These are phyloP conservation scores for Hypoxylon sp. DNA, from an alignment of 2,329 filamentous ascomycete genomes.

Conservation along the genomic window DNA sequence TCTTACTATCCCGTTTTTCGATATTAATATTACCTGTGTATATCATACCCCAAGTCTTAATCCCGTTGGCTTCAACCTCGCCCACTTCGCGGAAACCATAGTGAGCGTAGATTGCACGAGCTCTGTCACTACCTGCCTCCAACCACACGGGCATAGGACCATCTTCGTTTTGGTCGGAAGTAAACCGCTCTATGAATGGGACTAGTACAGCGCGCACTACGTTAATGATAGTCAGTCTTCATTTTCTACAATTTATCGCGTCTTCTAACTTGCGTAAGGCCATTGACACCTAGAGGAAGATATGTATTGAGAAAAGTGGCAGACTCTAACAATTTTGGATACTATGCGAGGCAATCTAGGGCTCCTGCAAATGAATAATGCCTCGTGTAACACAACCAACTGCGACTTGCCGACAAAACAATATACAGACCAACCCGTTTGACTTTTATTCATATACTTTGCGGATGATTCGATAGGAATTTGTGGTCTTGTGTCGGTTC, in stretches of 20 bases:
- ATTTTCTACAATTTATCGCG: not conserved
- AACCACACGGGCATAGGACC: constrained; percentile 42
- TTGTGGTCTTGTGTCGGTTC: not conserved
- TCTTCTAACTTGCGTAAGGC: no score
- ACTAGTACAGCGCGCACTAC: constrained; percentile 40
- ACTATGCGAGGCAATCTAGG: not conserved
- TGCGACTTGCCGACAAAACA: not conserved
- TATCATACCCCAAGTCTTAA: constrained; percentile 41
- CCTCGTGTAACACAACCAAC: not conserved
- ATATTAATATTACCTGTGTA: constrained; percentile 36
- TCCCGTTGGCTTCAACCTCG: constrained; percentile 18
- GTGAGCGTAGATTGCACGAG: constrained; percentile 39
- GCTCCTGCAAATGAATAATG: no score
- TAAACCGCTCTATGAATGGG: constrained; percentile 38
- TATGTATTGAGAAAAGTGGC: no score
- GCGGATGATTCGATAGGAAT: not conserved
- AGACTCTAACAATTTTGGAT: no score
- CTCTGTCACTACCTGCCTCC: constrained; percentile 32
- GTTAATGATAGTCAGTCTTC: not conserved
- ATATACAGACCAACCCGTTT: not conserved
- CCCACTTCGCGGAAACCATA: constrained; percentile 40
- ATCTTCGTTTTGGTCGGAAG: constrained; percentile 28
- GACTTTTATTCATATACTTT: not conserved
- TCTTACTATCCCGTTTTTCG: not conserved
- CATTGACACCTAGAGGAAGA: not conserved